Evolutionary conservation across 805 yeast species (phyloP).

Genomic region (Vanderwaltozyma yarrowii): DNA sequence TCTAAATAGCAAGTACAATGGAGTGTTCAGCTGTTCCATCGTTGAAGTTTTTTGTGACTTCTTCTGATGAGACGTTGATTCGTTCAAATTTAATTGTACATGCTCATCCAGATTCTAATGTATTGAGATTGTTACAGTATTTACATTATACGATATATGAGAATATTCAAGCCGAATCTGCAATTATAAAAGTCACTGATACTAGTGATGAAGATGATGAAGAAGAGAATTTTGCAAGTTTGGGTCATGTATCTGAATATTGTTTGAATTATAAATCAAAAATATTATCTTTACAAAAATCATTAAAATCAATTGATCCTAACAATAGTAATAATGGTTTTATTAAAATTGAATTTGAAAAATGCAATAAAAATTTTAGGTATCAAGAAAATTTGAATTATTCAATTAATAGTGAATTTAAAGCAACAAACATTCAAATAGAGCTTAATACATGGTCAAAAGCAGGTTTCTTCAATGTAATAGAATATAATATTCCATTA

Average conservation of each 20-base stretch:
- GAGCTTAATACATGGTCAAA: slow-evolving; percentile 9
- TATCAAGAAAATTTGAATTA: slow-evolving; percentile 8
- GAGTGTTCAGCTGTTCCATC: not conserved
- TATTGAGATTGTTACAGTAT: slow-evolving; percentile 15
- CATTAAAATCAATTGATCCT: not conserved
- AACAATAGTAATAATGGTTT: not conserved
- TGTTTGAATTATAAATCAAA: not conserved
- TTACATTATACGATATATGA: slow-evolving; percentile 9
- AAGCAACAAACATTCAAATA: slow-evolving; percentile 9
- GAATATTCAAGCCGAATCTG: not conserved
- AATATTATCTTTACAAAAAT: not conserved
- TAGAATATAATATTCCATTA: slow-evolving; percentile 4
- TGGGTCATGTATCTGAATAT: slow-evolving; percentile 5
- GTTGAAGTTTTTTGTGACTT: not conserved
- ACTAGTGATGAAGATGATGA: slow-evolving; percentile 7
- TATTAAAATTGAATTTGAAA: slow-evolving; percentile 12
- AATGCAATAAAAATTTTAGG: slow-evolving; percentile 1
- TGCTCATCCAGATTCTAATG: slow-evolving; percentile 14
- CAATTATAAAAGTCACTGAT: slow-evolving; percentile 1
- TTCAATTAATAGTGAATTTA: slow-evolving; percentile 7
- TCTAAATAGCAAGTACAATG: not conserved
- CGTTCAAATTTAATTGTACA: slow-evolving; percentile 10
- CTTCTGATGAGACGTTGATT: slow-evolving; percentile 1
- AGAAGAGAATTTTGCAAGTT: slow-evolving; percentile 3
- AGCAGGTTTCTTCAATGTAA: slow-evolving; percentile 2